Evolutionary conservation across 164 flowering plant species (phyloP).

Genomic region (Annona cherimola): DNA sequence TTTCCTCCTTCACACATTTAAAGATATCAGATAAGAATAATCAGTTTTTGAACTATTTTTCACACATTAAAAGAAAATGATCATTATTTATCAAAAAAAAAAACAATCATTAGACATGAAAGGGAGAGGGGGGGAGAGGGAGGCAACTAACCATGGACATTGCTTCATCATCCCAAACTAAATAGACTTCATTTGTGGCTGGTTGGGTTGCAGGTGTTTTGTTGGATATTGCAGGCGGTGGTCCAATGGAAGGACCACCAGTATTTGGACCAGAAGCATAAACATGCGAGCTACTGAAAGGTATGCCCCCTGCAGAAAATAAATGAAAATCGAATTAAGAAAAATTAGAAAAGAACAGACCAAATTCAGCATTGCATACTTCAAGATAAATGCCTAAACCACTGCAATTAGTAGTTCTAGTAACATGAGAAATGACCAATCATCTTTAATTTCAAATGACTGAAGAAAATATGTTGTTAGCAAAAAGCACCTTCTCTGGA

Average conservation of each 20-base stretch:
- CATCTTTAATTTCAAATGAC: neutral
- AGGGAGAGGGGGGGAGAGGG: no score
- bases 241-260: slow-evolving; percentile 92
- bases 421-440: neutral
- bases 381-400: no score
- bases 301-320: slow-evolving; percentile 34
- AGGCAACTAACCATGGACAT: slow-evolving; percentile 89
- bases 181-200: slow-evolving; percentile 77
- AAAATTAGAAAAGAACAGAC: neutral
- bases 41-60: neutral
- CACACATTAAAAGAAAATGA: neutral
- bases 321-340: neutral
- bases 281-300: slow-evolving; percentile 55
- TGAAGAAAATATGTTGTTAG: neutral
- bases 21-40: neutral
- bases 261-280: slow-evolving; percentile 99
- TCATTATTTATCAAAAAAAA: neutral
- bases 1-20: slow-evolving; percentile 69
- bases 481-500: no score
- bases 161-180: slow-evolving; percentile 99
- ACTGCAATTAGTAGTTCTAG: no score
- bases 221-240: slow-evolving; percentile 92
- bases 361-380: neutral
- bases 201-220: slow-evolving; percentile 70
- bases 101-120: no score